These are phyloP conservation scores for Gracilariopsis chorda DNA, from an alignment of 23 red algal genomes.

Conservation along the genomic window DNA sequence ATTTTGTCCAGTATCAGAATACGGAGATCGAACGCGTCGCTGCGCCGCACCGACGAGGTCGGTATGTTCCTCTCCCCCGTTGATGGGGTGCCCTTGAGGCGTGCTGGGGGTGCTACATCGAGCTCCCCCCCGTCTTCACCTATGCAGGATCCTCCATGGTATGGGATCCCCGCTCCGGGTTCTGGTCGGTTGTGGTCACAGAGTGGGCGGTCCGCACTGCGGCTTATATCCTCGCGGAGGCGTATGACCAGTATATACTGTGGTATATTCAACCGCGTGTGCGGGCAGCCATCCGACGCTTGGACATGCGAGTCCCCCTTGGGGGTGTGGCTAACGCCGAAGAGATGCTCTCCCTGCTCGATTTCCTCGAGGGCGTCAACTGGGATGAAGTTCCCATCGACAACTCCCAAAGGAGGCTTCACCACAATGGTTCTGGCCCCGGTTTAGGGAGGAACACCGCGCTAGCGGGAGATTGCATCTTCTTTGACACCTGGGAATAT, in stretches of 20 bases:
- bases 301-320: no score
- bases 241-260: slow-evolving; percentile 9
- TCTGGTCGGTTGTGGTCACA: neutral
- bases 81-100: neutral
- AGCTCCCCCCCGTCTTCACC: neutral
- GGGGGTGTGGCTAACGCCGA: no score
- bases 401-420: no score
- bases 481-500: no score
- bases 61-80: neutral
- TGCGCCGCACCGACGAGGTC: neutral
- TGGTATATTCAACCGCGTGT: neutral
- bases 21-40: neutral
- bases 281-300: no score
- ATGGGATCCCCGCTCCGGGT: neutral
- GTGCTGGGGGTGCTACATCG: neutral
- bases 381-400: no score
- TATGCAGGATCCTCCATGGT: neutral
- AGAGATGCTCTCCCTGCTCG: no score
- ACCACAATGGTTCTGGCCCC: no score
- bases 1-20: neutral
- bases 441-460: no score
- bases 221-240: neutral
- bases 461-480: no score
- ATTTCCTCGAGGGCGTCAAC: no score
- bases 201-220: neutral